Base-by-base conservation (phyloP, 2,329 filamentous ascomycete species). In the Metarhizium anisopliae region DNA sequence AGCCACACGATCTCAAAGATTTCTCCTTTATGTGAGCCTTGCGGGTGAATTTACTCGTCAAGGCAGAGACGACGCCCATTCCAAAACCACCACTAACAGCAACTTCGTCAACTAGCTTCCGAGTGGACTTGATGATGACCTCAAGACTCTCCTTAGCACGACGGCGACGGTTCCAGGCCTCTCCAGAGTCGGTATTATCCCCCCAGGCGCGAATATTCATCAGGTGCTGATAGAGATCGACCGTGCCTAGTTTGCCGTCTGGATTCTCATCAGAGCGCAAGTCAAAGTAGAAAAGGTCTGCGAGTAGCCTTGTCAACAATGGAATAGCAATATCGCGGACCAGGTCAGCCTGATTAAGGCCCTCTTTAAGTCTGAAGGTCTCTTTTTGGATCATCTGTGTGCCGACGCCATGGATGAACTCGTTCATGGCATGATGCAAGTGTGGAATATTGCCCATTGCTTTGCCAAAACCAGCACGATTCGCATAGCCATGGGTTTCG, bases 251-350 rank as follows among this genome's bases (percentile, higher is more conserved):
- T 0, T 63, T 66, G 10, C 82, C 82, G 10, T 70, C 68, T 0
- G 82, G 81, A 20, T 78, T 76, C 60, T 82, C 74, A 0, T 74
- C 68, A 0, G 77, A 79, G 60, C 81, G 80, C 35, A 86, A 62
- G 3, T 84, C 83, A 38, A 84, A 71, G 53, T 80, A 81, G 65
- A 84, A 82, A 13, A 81, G 69, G 47, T 83, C 77, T 0, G 80
- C 76, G 1, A 83, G 72, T 62, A 81, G 77, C 47, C 77, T 70
- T 2, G 81, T 76, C 4, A 81, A 82, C 1, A 79, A 71, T 11
- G 84, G 78, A 58, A 85, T 83, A 16, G 79, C 80, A 14, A 86
- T 77, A 51, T 84, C 80, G 13, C 73, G 71, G 54, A 76, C 67
- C 20, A 76, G 59, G 51, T 76, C 73, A 32, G 76, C 64, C 59